A percentile compares a stretch with the other conserved stretches of the same genome.
Conservation (phyloP, 2,329 filamentous ascomycete species). For the Elsinoe perseae region DNA sequence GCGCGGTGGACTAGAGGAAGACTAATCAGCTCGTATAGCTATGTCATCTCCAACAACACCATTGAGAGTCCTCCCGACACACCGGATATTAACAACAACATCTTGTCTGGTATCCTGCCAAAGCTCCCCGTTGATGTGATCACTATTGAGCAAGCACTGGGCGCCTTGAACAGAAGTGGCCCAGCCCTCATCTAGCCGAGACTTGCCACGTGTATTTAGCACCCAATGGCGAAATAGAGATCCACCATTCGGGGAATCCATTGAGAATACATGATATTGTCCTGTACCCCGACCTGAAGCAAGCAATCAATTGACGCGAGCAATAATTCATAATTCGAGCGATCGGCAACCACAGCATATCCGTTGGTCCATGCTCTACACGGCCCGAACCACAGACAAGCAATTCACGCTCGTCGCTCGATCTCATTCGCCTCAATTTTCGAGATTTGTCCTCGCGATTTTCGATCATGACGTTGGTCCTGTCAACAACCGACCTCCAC, state of each 20-base stretch:
- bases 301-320: not conserved
- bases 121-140: slow-evolving; percentile 28
- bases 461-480: slow-evolving; percentile 11
- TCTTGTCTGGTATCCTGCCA: slow-evolving; percentile 27
- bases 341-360: not conserved
- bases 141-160: slow-evolving; percentile 28
- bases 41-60: slow-evolving; percentile 29
- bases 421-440: not conserved
- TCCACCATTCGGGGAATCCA: no score
- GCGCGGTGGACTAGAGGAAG: not conserved
- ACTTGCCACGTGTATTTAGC: not conserved
- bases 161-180: slow-evolving; percentile 21
- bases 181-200: not conserved
- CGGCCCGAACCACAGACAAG: slow-evolving; percentile 9
- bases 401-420: not conserved
- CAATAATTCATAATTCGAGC: no score
- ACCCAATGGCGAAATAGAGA: no score
- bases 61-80: slow-evolving; percentile 25
- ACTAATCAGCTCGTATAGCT: slow-evolving; percentile 16
- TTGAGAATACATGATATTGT: not conserved
- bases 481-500: not conserved
- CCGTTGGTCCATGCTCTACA: not conserved
- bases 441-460: not conserved
- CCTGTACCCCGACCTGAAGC: not conserved
- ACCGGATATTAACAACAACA: slow-evolving; percentile 24